Evolutionary conservation across 1,139 yeast genomes (phyloP).

Genomic region (Zygosaccharomyces pseudobailii): DNA sequence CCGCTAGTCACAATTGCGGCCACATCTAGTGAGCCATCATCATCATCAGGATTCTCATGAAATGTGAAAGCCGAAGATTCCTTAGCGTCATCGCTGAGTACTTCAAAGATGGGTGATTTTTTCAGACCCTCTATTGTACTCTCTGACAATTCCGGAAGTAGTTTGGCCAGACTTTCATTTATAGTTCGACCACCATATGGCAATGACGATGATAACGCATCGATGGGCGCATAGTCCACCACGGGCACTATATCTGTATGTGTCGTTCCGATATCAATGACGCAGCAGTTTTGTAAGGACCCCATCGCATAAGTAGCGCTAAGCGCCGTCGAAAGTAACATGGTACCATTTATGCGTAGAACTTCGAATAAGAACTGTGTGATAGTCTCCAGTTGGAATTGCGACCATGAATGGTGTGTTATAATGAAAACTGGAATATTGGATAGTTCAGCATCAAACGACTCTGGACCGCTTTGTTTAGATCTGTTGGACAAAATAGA

Average conservation of each 20-base stretch:
- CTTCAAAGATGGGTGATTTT: slow-evolving; percentile 70
- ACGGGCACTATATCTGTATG: slow-evolving; percentile 77
- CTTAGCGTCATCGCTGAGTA: slow-evolving; percentile 60
- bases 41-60: slow-evolving; percentile 38
- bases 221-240: slow-evolving; percentile 59
- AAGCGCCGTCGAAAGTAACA: slow-evolving; percentile 62
- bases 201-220: slow-evolving; percentile 49
- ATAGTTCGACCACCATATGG: slow-evolving; percentile 61
- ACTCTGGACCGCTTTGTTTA: slow-evolving; percentile 41
- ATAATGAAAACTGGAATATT: slow-evolving; percentile 55
- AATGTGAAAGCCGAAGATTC: slow-evolving; percentile 51
- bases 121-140: slow-evolving; percentile 73
- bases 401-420: slow-evolving; percentile 67
- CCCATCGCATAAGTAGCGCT: slow-evolving; percentile 75
- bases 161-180: slow-evolving; percentile 46
- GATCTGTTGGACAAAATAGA: slow-evolving; percentile 43
- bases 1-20: slow-evolving; percentile 85
- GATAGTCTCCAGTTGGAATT: slow-evolving; percentile 58
- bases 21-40: slow-evolving; percentile 77
- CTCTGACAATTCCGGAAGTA: slow-evolving; percentile 54
- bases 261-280: slow-evolving; percentile 76
- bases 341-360: slow-evolving; percentile 68
- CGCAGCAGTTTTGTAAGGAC: slow-evolving; percentile 54
- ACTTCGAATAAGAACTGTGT: slow-evolving; percentile 74
- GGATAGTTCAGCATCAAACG: slow-evolving; percentile 36